Percentiles rank a stretch among this genome's conserved stretches.
Evolutionary conservation across 768 basidiomycete genomes (phyloP).

Genomic region (Podaxis pistillaris): DNA sequence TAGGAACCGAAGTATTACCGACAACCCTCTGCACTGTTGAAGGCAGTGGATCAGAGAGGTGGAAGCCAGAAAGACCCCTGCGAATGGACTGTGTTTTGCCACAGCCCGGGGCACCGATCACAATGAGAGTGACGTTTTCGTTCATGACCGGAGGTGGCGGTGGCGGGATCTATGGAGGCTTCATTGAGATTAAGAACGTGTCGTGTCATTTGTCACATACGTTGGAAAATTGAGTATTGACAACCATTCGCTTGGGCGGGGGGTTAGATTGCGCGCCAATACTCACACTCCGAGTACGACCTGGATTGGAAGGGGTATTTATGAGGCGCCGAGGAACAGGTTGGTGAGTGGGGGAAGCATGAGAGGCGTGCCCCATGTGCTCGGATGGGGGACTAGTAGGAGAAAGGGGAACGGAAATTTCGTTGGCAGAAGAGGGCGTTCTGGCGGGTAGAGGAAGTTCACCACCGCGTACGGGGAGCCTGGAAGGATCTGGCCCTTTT

Average conservation of each 20-base stretch:
- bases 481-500: constrained; percentile 42
- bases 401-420: neutral
- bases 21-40: constrained; percentile 20
- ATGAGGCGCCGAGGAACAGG: neutral
- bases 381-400: neutral
- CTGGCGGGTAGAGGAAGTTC: constrained; percentile 65
- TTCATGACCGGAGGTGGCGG: constrained; percentile 9
- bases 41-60: constrained; percentile 43
- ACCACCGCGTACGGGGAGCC: constrained; percentile 48
- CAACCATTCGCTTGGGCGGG: constrained; percentile 30
- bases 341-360: constrained; percentile 13
- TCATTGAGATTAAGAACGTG: neutral
- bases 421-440: constrained; percentile 23
- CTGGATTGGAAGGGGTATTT: constrained; percentile 27
- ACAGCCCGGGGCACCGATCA: constrained; percentile 75
- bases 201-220: constrained; percentile 21
- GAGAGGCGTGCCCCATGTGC: constrained; percentile 11
- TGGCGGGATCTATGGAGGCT: constrained; percentile 2
- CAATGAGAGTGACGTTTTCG: constrained; percentile 59
- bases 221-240: constrained; percentile 33
- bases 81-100: constrained; percentile 85
- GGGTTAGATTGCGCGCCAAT: constrained; percentile 43
- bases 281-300: constrained; percentile 62
- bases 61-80: constrained; percentile 68
- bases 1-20: constrained; percentile 7